Percentiles rank a stretch among this genome's conserved stretches.
phyloP scores from a whole-genome alignment of 495 filamentous ascomycete genomes.

The Podospora anserina region DNA sequence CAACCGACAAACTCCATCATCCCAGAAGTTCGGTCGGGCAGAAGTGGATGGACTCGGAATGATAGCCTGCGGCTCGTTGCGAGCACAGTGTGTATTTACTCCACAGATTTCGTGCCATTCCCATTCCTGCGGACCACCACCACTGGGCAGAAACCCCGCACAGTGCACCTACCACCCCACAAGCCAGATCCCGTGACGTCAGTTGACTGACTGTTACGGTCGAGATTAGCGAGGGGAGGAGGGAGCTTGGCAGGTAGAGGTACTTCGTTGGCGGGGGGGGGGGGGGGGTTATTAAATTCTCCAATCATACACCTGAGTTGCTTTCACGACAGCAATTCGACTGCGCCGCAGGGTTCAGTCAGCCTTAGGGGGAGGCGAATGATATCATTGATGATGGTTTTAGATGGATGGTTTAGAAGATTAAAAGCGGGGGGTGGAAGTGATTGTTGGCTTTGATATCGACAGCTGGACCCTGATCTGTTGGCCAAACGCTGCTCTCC shows the following conservation, averaged over 20 bases:
- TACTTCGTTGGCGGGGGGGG: not conserved
- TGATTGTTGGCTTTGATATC: too few species aligned
- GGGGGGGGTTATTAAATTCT: too few species aligned
- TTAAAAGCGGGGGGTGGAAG: too few species aligned
- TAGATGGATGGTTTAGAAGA: too few species aligned
- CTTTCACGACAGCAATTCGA: not conserved
- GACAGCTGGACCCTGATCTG: not conserved
- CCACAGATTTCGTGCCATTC: not conserved
- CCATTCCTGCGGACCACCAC: not conserved
- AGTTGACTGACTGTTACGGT: not conserved
- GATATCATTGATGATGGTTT: not conserved
- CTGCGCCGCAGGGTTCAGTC: not conserved
- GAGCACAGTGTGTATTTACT: not conserved
- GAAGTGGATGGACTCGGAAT: not conserved
- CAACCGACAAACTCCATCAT: not conserved
- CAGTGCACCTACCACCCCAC: not conserved
- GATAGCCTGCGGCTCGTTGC: too few species aligned
- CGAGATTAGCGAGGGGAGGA: not conserved
- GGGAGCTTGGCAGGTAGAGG: not conserved
- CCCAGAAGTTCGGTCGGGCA: not conserved
- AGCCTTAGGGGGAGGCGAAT: not conserved
- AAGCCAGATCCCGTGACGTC: not conserved
- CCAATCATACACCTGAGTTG: too few species aligned
- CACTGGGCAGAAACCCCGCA: not conserved
- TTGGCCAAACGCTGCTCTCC: not conserved